These are phyloP conservation scores for Mucor sp. DNA, from an alignment of 371 early-diverging fungal species.

Conservation along the genomic window DNA sequence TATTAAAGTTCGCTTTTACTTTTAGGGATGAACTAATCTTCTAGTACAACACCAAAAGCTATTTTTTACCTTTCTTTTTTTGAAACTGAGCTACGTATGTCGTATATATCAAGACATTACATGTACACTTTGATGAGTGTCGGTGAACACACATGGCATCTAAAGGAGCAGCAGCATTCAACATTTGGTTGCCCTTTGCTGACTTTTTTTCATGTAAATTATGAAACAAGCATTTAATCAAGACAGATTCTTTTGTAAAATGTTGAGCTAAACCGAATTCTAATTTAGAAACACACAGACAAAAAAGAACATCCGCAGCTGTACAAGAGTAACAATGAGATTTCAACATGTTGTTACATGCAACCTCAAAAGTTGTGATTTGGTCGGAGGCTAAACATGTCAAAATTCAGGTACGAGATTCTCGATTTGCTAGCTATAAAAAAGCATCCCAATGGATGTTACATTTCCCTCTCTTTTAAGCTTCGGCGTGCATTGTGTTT, in stretches of 20 bases:
- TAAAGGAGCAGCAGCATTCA: too few species aligned
- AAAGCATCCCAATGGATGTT: background rate
- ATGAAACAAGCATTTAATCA: background rate
- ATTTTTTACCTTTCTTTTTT: background rate
- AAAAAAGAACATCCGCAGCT: background rate
- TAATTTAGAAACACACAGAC: background rate
- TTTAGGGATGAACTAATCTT: background rate
- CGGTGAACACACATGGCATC: too few species aligned
- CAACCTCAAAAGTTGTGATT: background rate
- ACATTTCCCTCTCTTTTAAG: background rate
- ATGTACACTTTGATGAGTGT: background rate
- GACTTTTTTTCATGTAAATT: background rate
- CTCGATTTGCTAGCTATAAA: background rate
- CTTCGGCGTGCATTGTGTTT: background rate
- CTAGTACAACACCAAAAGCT: background rate
- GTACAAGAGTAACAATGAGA: background rate
- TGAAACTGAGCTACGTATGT: background rate
- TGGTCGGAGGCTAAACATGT: background rate
- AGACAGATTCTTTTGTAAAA: background rate
- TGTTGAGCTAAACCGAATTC: background rate
- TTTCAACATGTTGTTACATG: background rate
- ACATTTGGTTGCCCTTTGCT: background rate
- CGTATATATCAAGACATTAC: background rate
- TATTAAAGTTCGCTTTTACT: background rate
- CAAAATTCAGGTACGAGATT: background rate